phyloP scores from a whole-genome alignment of 495 filamentous ascomycete genomes.

The Penicillium flavigenum region DNA sequence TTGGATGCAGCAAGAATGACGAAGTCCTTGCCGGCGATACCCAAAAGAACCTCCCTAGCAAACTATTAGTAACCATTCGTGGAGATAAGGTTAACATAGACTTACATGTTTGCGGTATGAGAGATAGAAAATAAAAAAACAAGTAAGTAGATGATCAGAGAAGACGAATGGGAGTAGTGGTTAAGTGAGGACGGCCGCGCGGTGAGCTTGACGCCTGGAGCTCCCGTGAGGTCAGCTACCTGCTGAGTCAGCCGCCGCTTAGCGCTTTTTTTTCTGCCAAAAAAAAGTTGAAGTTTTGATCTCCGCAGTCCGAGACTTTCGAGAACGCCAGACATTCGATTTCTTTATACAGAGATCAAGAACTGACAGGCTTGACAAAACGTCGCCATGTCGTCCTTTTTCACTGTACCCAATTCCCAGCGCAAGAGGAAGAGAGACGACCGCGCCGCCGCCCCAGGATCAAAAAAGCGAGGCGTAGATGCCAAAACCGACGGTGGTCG shows the following conservation, averaged over 20 bases:
- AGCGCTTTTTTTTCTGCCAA: constrained; percentile 38
- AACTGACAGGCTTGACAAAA: constrained; percentile 9
- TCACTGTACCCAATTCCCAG: constrained; percentile 71
- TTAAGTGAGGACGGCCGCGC: constrained; percentile 35
- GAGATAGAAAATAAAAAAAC: constrained; percentile 9
- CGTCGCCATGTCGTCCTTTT: constrained; percentile 75
- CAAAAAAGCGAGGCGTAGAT: constrained; percentile 56
- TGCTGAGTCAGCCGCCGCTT: constrained; percentile 44
- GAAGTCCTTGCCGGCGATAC: constrained; percentile 98
- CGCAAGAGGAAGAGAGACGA: constrained; percentile 76
- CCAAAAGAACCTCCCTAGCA: constrained; percentile 92
- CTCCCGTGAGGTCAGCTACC: constrained; percentile 38
- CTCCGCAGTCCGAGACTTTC: constrained; percentile 19
- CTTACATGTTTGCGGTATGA: constrained; percentile 38
- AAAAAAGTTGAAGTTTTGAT: constrained; percentile 42
- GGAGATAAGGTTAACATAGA: not conserved
- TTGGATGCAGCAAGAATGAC: constrained; percentile 96
- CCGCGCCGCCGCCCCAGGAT: constrained; percentile 47
- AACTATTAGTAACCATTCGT: constrained; percentile 22
- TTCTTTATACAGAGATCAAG: constrained; percentile 8
- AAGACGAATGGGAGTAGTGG: constrained; percentile 19
- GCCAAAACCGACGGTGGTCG: constrained; percentile 32
- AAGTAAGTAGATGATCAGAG: constrained; percentile 16
- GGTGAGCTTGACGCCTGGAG: constrained; percentile 49
- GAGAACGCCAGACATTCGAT: constrained; percentile 12